Base-by-base conservation (phyloP, 305 asterid species). In the Stenogyne calaminthoides region DNA sequence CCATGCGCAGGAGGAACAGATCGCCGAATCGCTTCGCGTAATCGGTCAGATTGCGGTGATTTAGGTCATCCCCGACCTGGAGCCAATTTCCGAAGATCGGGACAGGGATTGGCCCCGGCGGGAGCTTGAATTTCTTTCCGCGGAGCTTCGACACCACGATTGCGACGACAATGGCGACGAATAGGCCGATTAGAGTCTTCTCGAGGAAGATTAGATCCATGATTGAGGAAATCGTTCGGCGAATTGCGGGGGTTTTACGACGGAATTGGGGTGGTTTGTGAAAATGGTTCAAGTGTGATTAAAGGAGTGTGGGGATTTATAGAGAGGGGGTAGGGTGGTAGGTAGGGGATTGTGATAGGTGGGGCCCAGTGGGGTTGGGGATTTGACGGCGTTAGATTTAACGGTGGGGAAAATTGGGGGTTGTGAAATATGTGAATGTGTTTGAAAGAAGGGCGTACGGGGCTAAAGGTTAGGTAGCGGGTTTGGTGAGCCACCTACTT, bases 1-100 rank as follows among this genome's bases (percentile, higher is more conserved):
- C 98, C 98, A 93, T 90, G 0, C 97, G 86, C 22, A 93, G 88
- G 22, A 88, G 80, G 51, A 91, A 74, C 0, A 93, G 42, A 0
- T 93, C 91, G 7, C 97, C 98, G 67, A 91, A 91, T 5, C 83
- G 83, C 72, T 86, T 86, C 36, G 98, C 97, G 74, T 84, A 87
- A 0, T 83, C 94, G 20, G 84, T 61, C 32, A 92, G 91, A 19
- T 88, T 92, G 2, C 91, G 87, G 82, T 90, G 98, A 83, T 92
- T 89, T 54, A 92, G 68, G 61, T 88, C 95, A 34, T 88, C 93
- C 2, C 98, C 97, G 46, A 92, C 91, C 64, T 92, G 97, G 0
- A 92, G 89, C 98, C 97, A 92, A 76, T 91, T 92, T 0, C 98
- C 98, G 83, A 92, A 90, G 16, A 92, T 76, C 2, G 98, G 98